Evolutionary conservation across 192 early-diverging fungal species (phyloP), one percentile per base, ranked within the genome.

Genomic region (Umbelopsis sp.): DNA sequence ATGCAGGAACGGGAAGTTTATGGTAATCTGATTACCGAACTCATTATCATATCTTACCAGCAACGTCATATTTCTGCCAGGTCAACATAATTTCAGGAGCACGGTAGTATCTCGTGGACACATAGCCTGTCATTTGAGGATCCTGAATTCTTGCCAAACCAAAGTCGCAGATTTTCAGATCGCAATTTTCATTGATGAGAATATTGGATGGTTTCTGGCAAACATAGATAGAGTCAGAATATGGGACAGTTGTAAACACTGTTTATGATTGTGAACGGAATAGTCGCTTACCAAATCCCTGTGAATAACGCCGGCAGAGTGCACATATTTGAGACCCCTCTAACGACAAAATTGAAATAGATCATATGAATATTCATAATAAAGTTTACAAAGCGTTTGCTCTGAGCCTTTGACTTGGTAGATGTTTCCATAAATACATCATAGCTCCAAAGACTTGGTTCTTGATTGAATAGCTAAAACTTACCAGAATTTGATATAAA

Each of bases 31-130:
- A 41, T 41, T 6, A 41, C 7, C 0, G 1, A 41, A 41, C 7
- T 11, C 8, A 41, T 5, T 17, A 49, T 26, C 0, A 21, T 12
- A 4, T 16, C 44, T 74, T 79, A 84, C 83, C 82, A 20, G 94
- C 96, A 49, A 96, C 92, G 54, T 96, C 95, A 83, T 99, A 99
- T 72, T 94, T 95, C 79, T 97, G 95, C 92, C 95, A 97, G 38
- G 95, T 95, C 53, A 99, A 83, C 96, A 99, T 97, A 75, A 99
- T 97, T 71, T 99, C 97, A 36, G 97, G 97, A 12, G 97, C 96
- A 71, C 97, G 91, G 77, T 99, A 99, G 83, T 97, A 97, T 44
- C 97, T 86, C 16, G 97, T 97, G 9, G 96, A 95, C 22, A 97
- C 97, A 81, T 99, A 99, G 29, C 96, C 96, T 24, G 96, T 98